A percentile compares a stretch with the other conserved stretches of the same genome.
phyloP scores from a whole-genome alignment of 2,329 filamentous ascomycete species.

The Chaetomium sp. region DNA sequence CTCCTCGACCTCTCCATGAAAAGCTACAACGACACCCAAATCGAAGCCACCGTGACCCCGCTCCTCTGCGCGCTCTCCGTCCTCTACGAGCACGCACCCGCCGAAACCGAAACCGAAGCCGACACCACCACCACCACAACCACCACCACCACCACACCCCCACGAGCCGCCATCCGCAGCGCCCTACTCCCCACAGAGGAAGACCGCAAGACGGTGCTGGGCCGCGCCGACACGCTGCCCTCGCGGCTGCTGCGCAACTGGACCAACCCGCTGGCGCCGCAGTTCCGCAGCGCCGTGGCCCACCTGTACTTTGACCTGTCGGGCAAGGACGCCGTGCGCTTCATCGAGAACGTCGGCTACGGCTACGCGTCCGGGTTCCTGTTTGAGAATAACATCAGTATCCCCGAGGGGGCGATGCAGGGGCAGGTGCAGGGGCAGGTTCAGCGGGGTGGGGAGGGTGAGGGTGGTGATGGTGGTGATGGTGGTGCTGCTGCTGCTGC shows the following conservation, averaged over 20 bases:
- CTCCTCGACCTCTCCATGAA: conserved; percentile 69
- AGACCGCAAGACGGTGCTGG: conserved; percentile 77
- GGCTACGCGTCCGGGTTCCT: conserved; percentile 91
- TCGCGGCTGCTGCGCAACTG: conserved; percentile 77
- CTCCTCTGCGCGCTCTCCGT: conserved; percentile 73
- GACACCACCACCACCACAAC: not conserved
- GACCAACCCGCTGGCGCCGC: conserved; percentile 70
- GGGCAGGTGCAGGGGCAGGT: conserved; percentile 32
- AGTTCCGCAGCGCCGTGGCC: conserved; percentile 73
- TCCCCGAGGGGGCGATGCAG: conserved; percentile 62
- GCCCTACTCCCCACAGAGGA: conserved; percentile 73
- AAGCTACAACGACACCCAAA: conserved; percentile 65
- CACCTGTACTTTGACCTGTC: conserved; percentile 86
- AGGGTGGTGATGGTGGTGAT: not conserved
- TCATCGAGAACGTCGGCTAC: conserved; percentile 91
- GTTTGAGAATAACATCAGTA: conserved; percentile 76
- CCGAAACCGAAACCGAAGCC: conserved; percentile 31
- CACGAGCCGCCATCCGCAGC: conserved; percentile 64
- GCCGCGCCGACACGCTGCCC: conserved; percentile 71
- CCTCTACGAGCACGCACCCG: conserved; percentile 70
- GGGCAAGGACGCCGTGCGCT: conserved; percentile 73
- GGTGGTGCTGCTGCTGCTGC: no score
- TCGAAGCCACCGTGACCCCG: conserved; percentile 72
- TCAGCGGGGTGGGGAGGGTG: not conserved
- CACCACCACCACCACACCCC: not conserved